Evolutionary conservation across 441 rosid species (phyloP).

Genomic region (Francoa sonchifolia): DNA sequence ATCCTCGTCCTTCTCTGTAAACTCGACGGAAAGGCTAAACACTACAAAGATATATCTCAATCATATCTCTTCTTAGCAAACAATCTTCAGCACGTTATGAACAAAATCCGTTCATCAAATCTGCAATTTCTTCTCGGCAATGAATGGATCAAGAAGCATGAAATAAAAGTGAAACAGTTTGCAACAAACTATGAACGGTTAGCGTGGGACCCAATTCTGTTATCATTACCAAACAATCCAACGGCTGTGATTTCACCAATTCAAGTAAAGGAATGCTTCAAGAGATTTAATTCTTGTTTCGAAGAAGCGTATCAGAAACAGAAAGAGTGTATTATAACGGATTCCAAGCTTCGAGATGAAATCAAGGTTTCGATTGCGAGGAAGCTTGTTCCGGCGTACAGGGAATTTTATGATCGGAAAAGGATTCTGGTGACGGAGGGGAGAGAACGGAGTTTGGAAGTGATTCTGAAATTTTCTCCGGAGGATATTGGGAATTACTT

Average conservation of each 20-base stretch:
- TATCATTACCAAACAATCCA: conserved; percentile 27
- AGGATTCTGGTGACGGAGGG: conserved; percentile 16
- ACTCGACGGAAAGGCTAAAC: conserved; percentile 55
- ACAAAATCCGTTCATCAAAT: conserved; percentile 37
- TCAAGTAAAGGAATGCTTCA: conserved; percentile 30
- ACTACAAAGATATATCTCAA: conserved; percentile 38
- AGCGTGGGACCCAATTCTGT: conserved; percentile 41
- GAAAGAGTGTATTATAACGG: conserved; percentile 27
- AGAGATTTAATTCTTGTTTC: conserved; percentile 34
- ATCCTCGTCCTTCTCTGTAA: conserved; percentile 61
- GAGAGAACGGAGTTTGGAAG: conserved; percentile 10
- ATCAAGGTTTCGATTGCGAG: conserved; percentile 30
- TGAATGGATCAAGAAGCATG: conserved; percentile 51
- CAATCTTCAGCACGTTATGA: conserved; percentile 46
- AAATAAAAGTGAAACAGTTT: conserved; percentile 39
- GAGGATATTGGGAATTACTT: conserved; percentile 44
- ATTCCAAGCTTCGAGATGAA: conserved; percentile 36
- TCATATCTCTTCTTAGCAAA: conserved; percentile 67
- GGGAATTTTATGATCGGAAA: conserved; percentile 40
- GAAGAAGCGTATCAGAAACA: conserved; percentile 37
- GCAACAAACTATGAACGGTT: conserved; percentile 43
- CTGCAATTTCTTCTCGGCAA: conserved; percentile 45
- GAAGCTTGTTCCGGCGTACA: conserved; percentile 31
- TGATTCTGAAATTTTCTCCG: conserved; percentile 33
- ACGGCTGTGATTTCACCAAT: conserved; percentile 17